Percentiles rank a stretch among this genome's conserved stretches.
Evolutionary conservation across 331 rosid genomes (phyloP).

Genomic region (Acacia pycnantha): DNA sequence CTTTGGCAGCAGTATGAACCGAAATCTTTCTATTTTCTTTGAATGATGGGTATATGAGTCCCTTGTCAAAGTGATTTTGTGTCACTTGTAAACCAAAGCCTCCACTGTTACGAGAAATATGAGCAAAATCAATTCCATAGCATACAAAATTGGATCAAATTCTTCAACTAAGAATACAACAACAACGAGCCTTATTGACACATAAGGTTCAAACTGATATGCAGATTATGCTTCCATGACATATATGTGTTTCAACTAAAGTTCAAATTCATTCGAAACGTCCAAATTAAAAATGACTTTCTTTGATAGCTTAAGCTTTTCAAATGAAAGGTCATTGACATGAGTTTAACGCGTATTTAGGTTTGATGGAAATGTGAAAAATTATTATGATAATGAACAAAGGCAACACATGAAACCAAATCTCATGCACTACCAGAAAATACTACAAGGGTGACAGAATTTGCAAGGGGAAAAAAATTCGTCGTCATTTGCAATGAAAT

Average conservation of each 20-base stretch:
- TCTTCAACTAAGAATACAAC: too few relatives aligned
- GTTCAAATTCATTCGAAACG: not conserved
- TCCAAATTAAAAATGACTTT: not conserved
- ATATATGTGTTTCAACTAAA: not conserved
- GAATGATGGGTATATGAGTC: conserved; percentile 85
- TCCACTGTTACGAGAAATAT: conserved; percentile 62
- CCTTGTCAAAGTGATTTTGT: conserved; percentile 70
- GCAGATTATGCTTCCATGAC: not conserved
- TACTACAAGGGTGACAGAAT: too few relatives aligned
- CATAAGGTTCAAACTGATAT: not conserved
- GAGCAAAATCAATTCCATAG: not conserved
- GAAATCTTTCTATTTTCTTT: conserved; percentile 87
- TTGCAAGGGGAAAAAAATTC: too few relatives aligned
- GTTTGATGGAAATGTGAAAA: not conserved
- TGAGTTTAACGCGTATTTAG: not conserved
- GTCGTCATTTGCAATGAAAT: too few relatives aligned
- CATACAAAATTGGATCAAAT: not conserved
- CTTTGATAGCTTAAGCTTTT: not conserved
- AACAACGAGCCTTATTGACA: not conserved
- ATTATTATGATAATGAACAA: not conserved
- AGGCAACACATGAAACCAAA: not conserved
- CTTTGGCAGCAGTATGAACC: too few relatives aligned
- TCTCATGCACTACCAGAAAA: conserved; percentile 66
- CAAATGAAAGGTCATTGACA: not conserved
- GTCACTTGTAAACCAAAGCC: conserved; percentile 75